Conservation (phyloP, 78 protist genomes). For the Salpingoeca rosetta region DNA sequence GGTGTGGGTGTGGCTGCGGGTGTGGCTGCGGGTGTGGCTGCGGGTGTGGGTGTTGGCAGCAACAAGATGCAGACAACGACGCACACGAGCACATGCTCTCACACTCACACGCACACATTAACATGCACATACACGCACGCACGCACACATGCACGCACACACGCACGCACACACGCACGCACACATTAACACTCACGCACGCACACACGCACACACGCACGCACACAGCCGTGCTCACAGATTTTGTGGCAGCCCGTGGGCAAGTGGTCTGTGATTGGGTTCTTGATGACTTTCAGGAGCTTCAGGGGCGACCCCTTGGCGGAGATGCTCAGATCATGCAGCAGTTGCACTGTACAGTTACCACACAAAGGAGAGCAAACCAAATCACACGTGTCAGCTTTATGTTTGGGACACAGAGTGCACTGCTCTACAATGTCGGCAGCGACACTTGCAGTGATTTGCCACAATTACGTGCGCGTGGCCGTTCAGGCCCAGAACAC, state of each 20-base stretch:
- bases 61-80: too few relatives aligned
- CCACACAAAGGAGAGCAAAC: background rate
- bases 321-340: conserved; percentile 84
- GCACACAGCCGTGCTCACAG: background rate
- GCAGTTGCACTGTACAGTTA: conserved; percentile 71
- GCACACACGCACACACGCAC: background rate
- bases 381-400: background rate
- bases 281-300: conserved; percentile 86
- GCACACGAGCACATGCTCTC: too few relatives aligned
- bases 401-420: background rate
- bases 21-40: too few relatives aligned
- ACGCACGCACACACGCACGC: too few relatives aligned
- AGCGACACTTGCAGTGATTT: background rate
- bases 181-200: background rate
- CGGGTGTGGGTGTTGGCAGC: too few relatives aligned
- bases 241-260: conserved; percentile 50
- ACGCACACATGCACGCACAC: too few relatives aligned
- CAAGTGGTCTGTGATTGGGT: conserved; percentile 86
- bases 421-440: background rate
- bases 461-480: background rate
- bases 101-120: too few relatives aligned
- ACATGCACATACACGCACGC: too few relatives aligned
- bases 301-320: conserved; percentile 77
- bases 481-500: background rate
- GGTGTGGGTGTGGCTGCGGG: too few relatives aligned